A percentile compares a stretch with the other conserved stretches of the same genome.
phyloP scores from a whole-genome alignment of 169 alveolate genomes.

The Plasmodium coatneyi region DNA sequence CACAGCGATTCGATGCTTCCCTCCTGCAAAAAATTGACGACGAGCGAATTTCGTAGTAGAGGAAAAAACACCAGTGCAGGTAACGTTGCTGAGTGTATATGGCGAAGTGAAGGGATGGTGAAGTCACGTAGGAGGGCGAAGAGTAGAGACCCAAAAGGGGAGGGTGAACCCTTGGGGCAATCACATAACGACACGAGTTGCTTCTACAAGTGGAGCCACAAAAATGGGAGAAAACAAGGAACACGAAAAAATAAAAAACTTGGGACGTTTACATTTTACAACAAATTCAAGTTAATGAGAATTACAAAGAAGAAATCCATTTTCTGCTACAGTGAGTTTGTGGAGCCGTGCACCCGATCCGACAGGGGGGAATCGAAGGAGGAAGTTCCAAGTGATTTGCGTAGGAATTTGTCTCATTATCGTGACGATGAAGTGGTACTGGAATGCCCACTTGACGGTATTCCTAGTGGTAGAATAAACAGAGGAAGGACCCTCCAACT shows the following conservation, averaged over 20 bases:
- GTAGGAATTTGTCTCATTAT: neutral
- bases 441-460: neutral
- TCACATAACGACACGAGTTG: neutral
- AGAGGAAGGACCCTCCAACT: neutral
- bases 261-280: neutral
- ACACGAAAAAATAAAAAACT: neutral
- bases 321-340: neutral
- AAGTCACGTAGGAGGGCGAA: neutral
- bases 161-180: neutral
- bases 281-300: neutral
- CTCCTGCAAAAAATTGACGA: neutral
- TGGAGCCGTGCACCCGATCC: neutral
- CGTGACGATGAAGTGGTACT: neutral
- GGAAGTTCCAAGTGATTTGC: neutral
- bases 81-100: neutral
- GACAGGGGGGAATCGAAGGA: neutral
- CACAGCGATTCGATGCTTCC: neutral
- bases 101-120: neutral
- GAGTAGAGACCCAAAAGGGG: neutral
- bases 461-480: neutral
- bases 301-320: neutral
- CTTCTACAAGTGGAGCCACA: constrained; percentile 37
- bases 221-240: neutral
- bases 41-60: neutral
- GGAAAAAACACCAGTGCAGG: neutral